Conservation (phyloP, 1,284 basidiomycete species). For the Inonotus obliquus region DNA sequence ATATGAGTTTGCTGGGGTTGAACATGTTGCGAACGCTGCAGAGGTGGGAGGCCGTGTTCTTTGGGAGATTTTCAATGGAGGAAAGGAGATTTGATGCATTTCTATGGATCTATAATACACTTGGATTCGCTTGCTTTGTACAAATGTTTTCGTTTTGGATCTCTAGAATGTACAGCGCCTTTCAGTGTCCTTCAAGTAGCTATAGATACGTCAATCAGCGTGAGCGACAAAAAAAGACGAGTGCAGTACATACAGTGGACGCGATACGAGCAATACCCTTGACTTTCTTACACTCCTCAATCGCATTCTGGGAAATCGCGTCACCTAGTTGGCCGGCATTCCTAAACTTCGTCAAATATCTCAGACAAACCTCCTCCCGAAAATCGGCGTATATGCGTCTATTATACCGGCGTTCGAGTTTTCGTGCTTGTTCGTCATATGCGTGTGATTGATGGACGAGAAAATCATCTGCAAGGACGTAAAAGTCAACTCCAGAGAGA, state of each 20-base stretch:
- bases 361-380: constrained; percentile 66
- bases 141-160: too few relatives aligned
- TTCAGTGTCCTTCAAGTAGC: constrained; percentile 8
- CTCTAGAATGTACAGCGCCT: not conserved
- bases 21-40: constrained; percentile 64
- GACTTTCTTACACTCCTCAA: constrained; percentile 60
- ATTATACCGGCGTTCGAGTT: constrained; percentile 70
- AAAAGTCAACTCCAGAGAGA: constrained; percentile 66
- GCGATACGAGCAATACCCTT: constrained; percentile 44
- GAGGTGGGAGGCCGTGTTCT: constrained; percentile 56
- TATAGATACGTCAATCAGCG: not conserved
- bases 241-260: constrained; percentile 31
- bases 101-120: not conserved
- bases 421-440: constrained; percentile 71
- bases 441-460: constrained; percentile 79
- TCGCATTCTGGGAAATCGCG: constrained; percentile 46
- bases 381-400: constrained; percentile 74
- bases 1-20: constrained; percentile 57
- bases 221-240: not conserved
- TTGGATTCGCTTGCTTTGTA: not conserved
- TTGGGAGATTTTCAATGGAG: constrained; percentile 9
- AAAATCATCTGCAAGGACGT: constrained; percentile 81
- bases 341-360: constrained; percentile 51
- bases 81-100: not conserved
- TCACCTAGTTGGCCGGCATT: constrained; percentile 45